Base-by-base conservation (phyloP, 1,284 basidiomycete genomes). In the Heterobasidion occidentale region DNA sequence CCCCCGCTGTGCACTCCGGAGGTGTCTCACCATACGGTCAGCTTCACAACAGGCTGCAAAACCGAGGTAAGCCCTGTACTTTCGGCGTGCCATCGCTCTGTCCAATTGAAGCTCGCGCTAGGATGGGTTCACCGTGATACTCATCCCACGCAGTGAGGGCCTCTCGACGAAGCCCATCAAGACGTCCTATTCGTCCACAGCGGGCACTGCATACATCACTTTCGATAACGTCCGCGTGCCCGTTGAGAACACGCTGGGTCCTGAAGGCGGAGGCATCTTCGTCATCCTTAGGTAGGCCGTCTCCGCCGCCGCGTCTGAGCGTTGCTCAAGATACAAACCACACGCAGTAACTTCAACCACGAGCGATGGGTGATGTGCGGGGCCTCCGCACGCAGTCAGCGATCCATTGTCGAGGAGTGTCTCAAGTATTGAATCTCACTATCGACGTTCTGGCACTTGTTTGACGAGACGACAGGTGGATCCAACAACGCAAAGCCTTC, bases 141-240 rank as follows among this genome's bases (percentile, higher is more conserved):
- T 97, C 49, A 87, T 98, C 55, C 83, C 86, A 44, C 82, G 91
- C 54, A 79, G 78, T 7, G 84, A 88, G 59, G 85, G 86, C n/a
- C 84, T 98, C 56, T 82, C 85, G 60, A 98, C 96, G 11, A 94
- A 90, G 67, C 84, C 85, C 42, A 91, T 99, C 74, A 96, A 95
- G 73, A 95, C 92, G 0, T 82, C 88, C 1, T 94, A 96, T 72
- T 93, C 90, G 0, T 66, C 87, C 6, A 84, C 87, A 1, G 90
- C 94, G 1, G 93, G 94, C 9, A 97, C 94, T 0, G 92, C 93
- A 4, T 98, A 88, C 67, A 84, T 98, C 51, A 94, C 84, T 0
- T 98, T 96, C 68, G 91, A 98, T 71, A 90, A 92, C 61, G 88
- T 89, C 62, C 88, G 89, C 60, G 93, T 98, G 0, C 94, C 94